Conservation (phyloP, 495 filamentous ascomycete genomes). For the Tuber aestivum region DNA sequence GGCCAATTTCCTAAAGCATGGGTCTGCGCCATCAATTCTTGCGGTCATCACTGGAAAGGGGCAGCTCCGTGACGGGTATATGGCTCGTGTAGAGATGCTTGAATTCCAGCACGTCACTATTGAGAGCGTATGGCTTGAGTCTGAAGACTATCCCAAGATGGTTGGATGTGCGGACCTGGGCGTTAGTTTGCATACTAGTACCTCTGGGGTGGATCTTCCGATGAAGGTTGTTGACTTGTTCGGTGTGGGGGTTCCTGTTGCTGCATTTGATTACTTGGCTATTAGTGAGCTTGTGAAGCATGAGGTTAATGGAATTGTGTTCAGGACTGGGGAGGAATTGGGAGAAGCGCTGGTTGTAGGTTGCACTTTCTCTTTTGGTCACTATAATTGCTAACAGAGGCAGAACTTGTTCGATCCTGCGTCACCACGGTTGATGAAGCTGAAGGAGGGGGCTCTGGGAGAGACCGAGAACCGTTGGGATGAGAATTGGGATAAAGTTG, state of each 20-base stretch:
- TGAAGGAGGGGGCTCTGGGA: slow-evolving; percentile 67
- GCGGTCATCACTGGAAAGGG: slow-evolving; percentile 92
- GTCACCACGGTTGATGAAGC: slow-evolving; percentile 50
- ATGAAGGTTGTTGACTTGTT: slow-evolving; percentile 99
- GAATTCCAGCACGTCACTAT: slow-evolving; percentile 60
- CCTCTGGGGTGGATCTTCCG: slow-evolving; percentile 88
- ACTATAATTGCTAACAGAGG: slow-evolving; percentile 41
- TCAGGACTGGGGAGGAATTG: slow-evolving; percentile 29
- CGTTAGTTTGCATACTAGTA: slow-evolving; percentile 84
- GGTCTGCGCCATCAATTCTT: slow-evolving; percentile 58
- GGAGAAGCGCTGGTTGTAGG: slow-evolving; percentile 22
- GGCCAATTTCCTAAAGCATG: slow-evolving; percentile 36
- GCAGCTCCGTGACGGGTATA: slow-evolving; percentile 70
- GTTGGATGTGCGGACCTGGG: slow-evolving; percentile 86
- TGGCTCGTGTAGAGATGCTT: slow-evolving; percentile 56
- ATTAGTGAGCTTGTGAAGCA: slow-evolving; percentile 37
- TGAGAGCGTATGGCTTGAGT: slow-evolving; percentile 72
- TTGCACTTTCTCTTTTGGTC: slow-evolving; percentile 38
- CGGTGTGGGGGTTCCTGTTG: slow-evolving; percentile 84
- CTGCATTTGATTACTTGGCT: slow-evolving; percentile 45
- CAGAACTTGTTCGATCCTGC: slow-evolving; percentile 45
- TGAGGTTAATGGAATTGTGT: slow-evolving; percentile 36
- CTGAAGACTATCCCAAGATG: slow-evolving; percentile 75
- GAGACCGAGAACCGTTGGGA: slow-evolving; percentile 83
- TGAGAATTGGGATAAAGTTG: slow-evolving; percentile 83